phyloP scores from a whole-genome alignment of 2,329 filamentous ascomycete genomes.

The Botrytis fabae region DNA sequence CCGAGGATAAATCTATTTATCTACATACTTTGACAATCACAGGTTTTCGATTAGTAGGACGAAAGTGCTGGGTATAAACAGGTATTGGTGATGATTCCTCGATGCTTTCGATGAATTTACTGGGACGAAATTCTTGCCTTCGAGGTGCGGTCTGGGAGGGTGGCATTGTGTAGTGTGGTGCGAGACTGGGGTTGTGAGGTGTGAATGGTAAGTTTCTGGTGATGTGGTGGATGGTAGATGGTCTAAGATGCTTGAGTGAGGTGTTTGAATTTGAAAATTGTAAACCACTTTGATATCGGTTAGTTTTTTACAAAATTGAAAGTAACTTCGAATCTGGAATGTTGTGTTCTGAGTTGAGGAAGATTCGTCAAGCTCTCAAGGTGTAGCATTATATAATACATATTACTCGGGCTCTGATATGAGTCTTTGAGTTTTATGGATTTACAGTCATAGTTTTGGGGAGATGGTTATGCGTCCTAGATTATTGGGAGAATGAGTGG shows the following conservation, averaged over 20 bases:
- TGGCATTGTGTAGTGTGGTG: background rate
- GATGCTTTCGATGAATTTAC: background rate
- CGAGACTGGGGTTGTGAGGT: background rate
- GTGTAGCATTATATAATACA: background rate
- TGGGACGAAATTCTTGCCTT: fast-evolving
- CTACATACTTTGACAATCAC: no score
- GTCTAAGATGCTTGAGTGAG: background rate
- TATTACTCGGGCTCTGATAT: background rate
- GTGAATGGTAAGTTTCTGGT: background rate
- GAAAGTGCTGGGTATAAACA: no score
- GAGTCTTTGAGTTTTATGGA: background rate
- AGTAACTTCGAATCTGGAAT: fast-evolving
- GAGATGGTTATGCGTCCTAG: background rate
- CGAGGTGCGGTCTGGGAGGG: background rate
- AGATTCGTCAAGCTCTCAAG: background rate
- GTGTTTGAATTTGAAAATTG: background rate
- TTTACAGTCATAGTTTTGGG: background rate
- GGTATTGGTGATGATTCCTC: no score
- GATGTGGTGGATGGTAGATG: background rate
- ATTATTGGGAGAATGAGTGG: background rate
- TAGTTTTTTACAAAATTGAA: background rate
- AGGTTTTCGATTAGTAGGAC: no score
- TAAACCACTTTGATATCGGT: fast-evolving
- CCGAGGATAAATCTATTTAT: no score
- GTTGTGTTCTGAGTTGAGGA: background rate